These are phyloP conservation scores for Aureobasidium sp. DNA, from an alignment of 2,329 filamentous ascomycete genomes.

Conservation along the genomic window DNA sequence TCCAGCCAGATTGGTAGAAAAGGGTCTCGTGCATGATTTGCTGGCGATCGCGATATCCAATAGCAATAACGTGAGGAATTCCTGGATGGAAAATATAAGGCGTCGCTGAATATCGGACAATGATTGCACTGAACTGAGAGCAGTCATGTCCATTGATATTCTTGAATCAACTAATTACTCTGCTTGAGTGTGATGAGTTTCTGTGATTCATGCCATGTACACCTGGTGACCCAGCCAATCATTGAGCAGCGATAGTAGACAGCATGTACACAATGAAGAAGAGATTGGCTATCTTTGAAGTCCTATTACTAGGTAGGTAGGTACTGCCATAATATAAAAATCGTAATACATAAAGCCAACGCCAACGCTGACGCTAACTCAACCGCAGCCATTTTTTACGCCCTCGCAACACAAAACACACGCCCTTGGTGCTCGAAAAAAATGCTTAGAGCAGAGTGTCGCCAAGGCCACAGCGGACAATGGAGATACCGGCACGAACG, in stretches of 20 bases:
- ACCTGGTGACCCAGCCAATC: no score
- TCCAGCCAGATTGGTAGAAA: conserved; percentile 2
- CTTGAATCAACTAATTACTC: no score
- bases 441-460: conserved; percentile 73
- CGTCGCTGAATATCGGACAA: neutral
- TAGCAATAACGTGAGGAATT: neutral
- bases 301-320: neutral
- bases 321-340: neutral
- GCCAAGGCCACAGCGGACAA: conserved; percentile 85
- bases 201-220: no score
- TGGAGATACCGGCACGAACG: conserved; percentile 74
- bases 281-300: neutral
- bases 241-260: neutral
- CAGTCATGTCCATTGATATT: no score
- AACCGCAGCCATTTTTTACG: conserved; percentile 6
- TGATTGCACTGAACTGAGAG: no score
- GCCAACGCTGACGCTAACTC: conserved; percentile 10
- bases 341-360: conserved; percentile 10
- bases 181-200: no score
- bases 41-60: conserved; percentile 6
- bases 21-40: conserved; percentile 1
- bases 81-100: neutral
- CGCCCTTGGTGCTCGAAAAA: neutral
- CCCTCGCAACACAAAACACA: neutral
- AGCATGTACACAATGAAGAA: neutral